phyloP scores from a whole-genome alignment of 306 rosid species.

The Rosa multiflora region DNA sequence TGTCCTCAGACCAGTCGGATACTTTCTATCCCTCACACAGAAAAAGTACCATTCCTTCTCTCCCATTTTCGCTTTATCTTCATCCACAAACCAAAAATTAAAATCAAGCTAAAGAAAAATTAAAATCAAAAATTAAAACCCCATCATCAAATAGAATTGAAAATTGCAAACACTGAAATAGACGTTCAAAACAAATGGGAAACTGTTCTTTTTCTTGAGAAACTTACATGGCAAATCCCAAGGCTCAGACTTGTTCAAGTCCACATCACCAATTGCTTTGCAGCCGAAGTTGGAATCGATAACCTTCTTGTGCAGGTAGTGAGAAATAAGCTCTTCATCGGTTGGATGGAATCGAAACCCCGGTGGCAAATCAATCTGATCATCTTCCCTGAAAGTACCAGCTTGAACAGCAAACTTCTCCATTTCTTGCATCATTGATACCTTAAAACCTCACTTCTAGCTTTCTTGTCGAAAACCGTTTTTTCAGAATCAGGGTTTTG shows the following conservation, averaged over 20 bases:
- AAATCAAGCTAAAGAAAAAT: background rate
- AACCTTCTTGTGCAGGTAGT: constrained; percentile 68
- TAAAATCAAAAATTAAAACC: background rate
- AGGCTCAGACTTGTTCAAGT: constrained; percentile 94
- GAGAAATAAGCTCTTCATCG: constrained; percentile 95
- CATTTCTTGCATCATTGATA: constrained; percentile 30
- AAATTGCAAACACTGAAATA: background rate
- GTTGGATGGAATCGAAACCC: constrained; percentile 96
- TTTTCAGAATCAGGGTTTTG: background rate
- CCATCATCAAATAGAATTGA: background rate
- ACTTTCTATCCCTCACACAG: constrained; percentile 90
- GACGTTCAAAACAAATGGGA: background rate
- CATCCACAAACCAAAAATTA: background rate
- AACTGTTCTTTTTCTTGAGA: background rate
- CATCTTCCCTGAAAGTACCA: constrained; percentile 37
- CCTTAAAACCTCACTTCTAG: constrained; percentile 14
- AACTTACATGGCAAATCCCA: constrained; percentile 94
- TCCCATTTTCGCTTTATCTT: constrained; percentile 97
- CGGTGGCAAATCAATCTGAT: constrained; percentile 67
- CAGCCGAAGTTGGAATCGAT: constrained; percentile 52
- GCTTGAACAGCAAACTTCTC: constrained; percentile 35
- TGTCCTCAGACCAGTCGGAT: constrained; percentile 94
- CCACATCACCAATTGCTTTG: constrained; percentile 89
- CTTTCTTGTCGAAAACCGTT: background rate
- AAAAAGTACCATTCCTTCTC: constrained; percentile 96